Evolutionary conservation across 805 yeast genomes (phyloP).

Genomic region (Hanseniaspora singularis): DNA sequence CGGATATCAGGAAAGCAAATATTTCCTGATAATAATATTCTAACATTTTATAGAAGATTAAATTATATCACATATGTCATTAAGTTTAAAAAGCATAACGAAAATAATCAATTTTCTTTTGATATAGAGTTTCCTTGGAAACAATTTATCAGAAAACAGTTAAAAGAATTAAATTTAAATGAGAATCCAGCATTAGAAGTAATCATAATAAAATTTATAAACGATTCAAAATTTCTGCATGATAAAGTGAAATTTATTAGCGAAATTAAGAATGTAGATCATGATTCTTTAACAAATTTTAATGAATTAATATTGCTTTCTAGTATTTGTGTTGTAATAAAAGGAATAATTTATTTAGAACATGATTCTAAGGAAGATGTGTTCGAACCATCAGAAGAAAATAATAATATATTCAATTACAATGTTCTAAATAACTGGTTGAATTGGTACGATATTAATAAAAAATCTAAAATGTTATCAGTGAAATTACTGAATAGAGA

Average conservation of each 20-base stretch:
- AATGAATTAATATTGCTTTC: conserved; percentile 6
- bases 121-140: conserved; percentile 11
- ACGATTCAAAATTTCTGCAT: background rate
- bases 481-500: background rate
- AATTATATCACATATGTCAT: background rate
- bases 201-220: background rate
- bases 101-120: background rate
- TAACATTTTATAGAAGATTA: conserved; percentile 8
- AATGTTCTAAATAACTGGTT: no score
- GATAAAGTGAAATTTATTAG: background rate
- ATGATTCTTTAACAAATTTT: conserved; percentile 1
- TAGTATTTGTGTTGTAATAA: background rate
- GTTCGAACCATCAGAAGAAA: background rate
- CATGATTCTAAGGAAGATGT: background rate
- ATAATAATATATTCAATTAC: background rate
- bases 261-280: conserved; percentile 6
- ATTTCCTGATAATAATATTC: conserved; percentile 10
- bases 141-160: conserved; percentile 1
- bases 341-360: background rate
- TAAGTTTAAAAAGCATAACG: background rate
- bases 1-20: conserved; percentile 14
- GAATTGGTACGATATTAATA: no score
- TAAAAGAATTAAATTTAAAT: background rate
- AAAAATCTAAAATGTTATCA: background rate
- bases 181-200: background rate